Percentiles rank a stretch among this genome's conserved stretches.
phyloP scores from a whole-genome alignment of 371 early-diverging fungal genomes.

The Haplosporangium sp. region DNA sequence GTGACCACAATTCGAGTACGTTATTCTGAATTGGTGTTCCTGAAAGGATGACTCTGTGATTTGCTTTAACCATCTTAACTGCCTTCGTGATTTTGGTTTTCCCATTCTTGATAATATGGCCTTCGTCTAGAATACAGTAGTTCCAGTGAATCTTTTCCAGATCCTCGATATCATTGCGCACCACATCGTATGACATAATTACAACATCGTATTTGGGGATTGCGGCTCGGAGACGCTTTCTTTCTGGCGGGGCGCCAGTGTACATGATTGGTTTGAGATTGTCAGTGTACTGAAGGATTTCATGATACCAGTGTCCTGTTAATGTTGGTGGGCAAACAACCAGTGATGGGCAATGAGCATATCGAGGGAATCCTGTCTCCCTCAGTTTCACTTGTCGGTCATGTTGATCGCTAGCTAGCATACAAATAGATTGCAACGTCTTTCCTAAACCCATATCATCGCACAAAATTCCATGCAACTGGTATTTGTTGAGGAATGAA shows the following conservation, averaged over 20 bases:
- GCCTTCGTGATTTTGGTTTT: conserved; percentile 94
- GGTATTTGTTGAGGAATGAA: conserved; percentile 96
- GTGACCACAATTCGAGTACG: conserved; percentile 97
- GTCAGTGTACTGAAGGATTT: conserved; percentile 87
- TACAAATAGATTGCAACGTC: conserved; percentile 98
- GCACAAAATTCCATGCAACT: conserved; percentile 97
- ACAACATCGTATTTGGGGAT: conserved; percentile 79
- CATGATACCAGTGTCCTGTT: conserved; percentile 98
- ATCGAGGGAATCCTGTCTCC: conserved; percentile 75
- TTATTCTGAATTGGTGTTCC: conserved; percentile 99
- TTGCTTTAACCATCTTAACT: conserved; percentile 85
- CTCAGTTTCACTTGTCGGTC: conserved; percentile 70
- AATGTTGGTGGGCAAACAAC: conserved; percentile 98
- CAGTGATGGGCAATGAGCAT: conserved; percentile 81
- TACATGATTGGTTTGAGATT: conserved; percentile 87
- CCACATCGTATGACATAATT: conserved; percentile 97
- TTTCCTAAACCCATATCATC: conserved; percentile 99
- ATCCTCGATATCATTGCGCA: conserved; percentile 94
- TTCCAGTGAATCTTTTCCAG: conserved; percentile 85
- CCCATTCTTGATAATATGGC: conserved; percentile 98
- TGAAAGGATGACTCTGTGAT: conserved; percentile 94
- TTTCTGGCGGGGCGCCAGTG: conserved; percentile 84
- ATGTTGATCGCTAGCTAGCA: conserved; percentile 91
- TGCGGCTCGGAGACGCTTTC: conserved; percentile 71
- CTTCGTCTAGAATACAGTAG: conserved; percentile 99